These are phyloP conservation scores for Sarocladium brachiariae DNA, from an alignment of 2,329 filamentous ascomycete genomes.

Conservation along the genomic window DNA sequence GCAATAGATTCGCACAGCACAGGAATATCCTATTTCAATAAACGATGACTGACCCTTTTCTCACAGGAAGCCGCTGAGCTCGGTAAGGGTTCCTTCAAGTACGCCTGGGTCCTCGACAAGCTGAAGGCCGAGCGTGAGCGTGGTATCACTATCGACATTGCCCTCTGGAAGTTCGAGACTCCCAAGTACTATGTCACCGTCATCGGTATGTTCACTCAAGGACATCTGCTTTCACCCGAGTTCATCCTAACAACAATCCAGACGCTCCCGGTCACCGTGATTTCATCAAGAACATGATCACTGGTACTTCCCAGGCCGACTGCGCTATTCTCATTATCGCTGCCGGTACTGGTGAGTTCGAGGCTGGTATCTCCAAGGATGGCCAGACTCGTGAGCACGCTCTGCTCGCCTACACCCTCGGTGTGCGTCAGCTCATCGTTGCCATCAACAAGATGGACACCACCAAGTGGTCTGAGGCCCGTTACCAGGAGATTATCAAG, in stretches of 20 bases:
- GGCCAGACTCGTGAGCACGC: conserved; percentile 99
- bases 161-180: conserved; percentile 99
- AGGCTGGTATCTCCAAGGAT: conserved; percentile 99
- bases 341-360: conserved; percentile 99
- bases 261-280: conserved; percentile 99
- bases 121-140: conserved; percentile 99
- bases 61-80: conserved; percentile 92
- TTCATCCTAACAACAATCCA: conserved; percentile 24
- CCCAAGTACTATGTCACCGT: conserved; percentile 96
- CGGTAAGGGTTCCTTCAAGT: conserved; percentile 99
- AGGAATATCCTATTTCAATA: neutral
- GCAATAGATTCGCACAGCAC: neutral
- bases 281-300: conserved; percentile 99
- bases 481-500: conserved; percentile 99
- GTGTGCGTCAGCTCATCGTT: conserved; percentile 99
- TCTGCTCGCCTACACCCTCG: conserved; percentile 98
- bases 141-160: conserved; percentile 99
- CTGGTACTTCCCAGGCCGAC: conserved; percentile 99
- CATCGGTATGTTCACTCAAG: conserved; percentile 60
- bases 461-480: conserved; percentile 93
- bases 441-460: conserved; percentile 99
- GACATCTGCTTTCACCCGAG: neutral
- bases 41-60: conserved; percentile 15
- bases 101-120: conserved; percentile 99
- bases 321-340: conserved; percentile 99